Conservation (phyloP, 371 early-diverging fungal species). For the Rhizomucor miehei region DNA sequence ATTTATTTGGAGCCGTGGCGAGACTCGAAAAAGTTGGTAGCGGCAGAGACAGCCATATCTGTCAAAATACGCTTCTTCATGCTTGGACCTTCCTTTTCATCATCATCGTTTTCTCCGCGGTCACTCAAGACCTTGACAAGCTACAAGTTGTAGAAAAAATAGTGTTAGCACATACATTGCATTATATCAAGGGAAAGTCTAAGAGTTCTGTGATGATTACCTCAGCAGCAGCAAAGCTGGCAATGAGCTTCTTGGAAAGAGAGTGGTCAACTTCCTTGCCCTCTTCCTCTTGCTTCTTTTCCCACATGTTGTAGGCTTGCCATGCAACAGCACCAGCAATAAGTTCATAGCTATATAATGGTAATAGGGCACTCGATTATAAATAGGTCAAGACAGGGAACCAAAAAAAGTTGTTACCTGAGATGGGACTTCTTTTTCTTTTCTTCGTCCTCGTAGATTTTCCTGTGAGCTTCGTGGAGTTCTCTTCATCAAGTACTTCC, state of each 20-base stretch:
- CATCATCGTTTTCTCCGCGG: slow-evolving; percentile 23
- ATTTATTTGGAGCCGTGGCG: slow-evolving; percentile 19
- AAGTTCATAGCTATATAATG: slow-evolving; percentile 54
- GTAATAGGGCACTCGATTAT: no score
- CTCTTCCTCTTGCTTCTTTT: slow-evolving; percentile 33
- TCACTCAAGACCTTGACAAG: slow-evolving; percentile 32
- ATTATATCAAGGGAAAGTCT: background rate
- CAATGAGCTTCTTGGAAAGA: slow-evolving; percentile 51
- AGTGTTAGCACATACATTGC: background rate
- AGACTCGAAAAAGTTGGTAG: slow-evolving; percentile 32
- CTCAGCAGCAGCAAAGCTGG: slow-evolving; percentile 48
- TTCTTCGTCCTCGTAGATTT: slow-evolving; percentile 34
- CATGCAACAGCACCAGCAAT: slow-evolving; percentile 64
- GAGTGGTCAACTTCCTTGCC: slow-evolving; percentile 37
- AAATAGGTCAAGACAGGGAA: background rate
- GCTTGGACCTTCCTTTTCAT: slow-evolving; percentile 20
- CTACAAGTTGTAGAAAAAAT: slow-evolving; percentile 12
- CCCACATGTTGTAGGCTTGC: slow-evolving; percentile 51
- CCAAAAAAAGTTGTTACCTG: slow-evolving; percentile 15
- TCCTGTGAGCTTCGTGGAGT: slow-evolving; percentile 38
- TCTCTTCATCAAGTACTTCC: slow-evolving; percentile 28
- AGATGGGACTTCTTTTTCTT: slow-evolving; percentile 38
- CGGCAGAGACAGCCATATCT: slow-evolving; percentile 35
- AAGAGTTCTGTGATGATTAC: slow-evolving; percentile 13
- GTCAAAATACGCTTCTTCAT: slow-evolving; percentile 20